A percentile compares a stretch with the other conserved stretches of the same genome.
These are phyloP conservation scores for Pulveroboletus sp. DNA, from an alignment of 768 basidiomycete genomes.

Conservation along the genomic window DNA sequence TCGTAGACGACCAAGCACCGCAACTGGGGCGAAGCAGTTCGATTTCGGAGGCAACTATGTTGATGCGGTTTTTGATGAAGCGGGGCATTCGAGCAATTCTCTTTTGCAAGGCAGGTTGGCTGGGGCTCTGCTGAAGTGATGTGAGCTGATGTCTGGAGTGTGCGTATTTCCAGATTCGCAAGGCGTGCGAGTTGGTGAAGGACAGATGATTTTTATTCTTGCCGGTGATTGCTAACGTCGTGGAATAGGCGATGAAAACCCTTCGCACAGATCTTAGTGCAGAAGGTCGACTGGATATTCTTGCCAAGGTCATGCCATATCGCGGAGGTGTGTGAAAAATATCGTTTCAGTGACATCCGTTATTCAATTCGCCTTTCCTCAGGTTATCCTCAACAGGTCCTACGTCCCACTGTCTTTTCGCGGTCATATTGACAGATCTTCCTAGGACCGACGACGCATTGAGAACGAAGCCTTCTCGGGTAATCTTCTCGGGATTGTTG, in stretches of 20 bases:
- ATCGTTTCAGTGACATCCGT: background rate
- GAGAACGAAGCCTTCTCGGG: constrained; percentile 86
- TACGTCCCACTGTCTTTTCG: background rate
- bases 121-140: background rate
- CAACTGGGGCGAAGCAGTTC: constrained; percentile 52
- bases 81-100: constrained; percentile 75
- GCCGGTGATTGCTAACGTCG: constrained; percentile 2
- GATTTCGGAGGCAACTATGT: constrained; percentile 58
- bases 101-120: constrained; percentile 69
- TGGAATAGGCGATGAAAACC: constrained; percentile 70
- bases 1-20: constrained; percentile 50
- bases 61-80: constrained; percentile 82
- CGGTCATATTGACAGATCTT: background rate
- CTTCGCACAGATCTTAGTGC: constrained; percentile 65
- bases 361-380: background rate
- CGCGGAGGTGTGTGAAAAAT: constrained; percentile 58
- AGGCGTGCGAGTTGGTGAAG: constrained; percentile 73
- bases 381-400: constrained; percentile 70
- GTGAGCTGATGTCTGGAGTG: background rate
- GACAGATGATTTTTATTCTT: background rate
- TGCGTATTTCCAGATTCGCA: constrained; percentile 52
- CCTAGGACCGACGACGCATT: constrained; percentile 73
- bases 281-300: constrained; percentile 71
- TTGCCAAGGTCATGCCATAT: constrained; percentile 74
- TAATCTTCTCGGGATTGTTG: constrained; percentile 76